Evolutionary conservation across 805 yeast genomes (phyloP).

Genomic region (Torulaspora franciscae): DNA sequence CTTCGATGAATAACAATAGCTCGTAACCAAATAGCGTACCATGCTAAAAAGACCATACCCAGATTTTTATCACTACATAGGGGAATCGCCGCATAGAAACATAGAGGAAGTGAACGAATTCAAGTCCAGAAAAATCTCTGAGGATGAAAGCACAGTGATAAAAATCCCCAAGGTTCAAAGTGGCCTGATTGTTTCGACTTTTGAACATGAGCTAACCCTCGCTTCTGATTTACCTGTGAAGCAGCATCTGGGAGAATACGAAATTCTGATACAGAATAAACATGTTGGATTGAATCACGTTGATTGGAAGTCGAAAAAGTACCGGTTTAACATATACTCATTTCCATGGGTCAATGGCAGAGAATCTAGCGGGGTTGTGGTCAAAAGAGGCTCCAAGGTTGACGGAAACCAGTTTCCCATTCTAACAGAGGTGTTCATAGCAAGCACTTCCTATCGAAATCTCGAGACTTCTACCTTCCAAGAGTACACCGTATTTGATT

Average conservation of each 20-base stretch:
- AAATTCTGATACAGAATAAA: slow-evolving; percentile 32
- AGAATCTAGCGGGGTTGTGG: slow-evolving; percentile 42
- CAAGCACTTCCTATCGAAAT: slow-evolving; percentile 46
- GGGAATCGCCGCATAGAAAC: slow-evolving; percentile 5
- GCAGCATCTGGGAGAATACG: slow-evolving; percentile 27
- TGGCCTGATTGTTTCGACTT: slow-evolving; percentile 14
- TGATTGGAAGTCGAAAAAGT: slow-evolving; percentile 48
- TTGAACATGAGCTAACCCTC: slow-evolving; percentile 13
- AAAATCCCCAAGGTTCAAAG: slow-evolving; percentile 11
- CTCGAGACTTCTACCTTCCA: slow-evolving; percentile 46
- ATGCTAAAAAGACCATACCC: slow-evolving; percentile 11
- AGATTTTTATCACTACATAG: slow-evolving; percentile 3
- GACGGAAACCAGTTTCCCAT: slow-evolving; percentile 21
- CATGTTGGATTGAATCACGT: slow-evolving; percentile 44
- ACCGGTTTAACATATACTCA: slow-evolving; percentile 43
- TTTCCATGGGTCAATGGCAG: slow-evolving; percentile 51
- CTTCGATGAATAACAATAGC: background rate
- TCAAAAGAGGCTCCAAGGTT: slow-evolving; percentile 36
- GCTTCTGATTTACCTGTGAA: slow-evolving; percentile 9
- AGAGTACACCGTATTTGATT: slow-evolving; percentile 42
- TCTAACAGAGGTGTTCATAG: slow-evolving; percentile 41
- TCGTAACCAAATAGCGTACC: background rate
- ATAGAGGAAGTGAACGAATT: slow-evolving; percentile 7
- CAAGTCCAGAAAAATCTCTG: slow-evolving; percentile 3
- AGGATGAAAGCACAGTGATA: background rate